Base-by-base conservation (phyloP, 371 early-diverging fungal genomes). In the Mortierella sp. region DNA sequence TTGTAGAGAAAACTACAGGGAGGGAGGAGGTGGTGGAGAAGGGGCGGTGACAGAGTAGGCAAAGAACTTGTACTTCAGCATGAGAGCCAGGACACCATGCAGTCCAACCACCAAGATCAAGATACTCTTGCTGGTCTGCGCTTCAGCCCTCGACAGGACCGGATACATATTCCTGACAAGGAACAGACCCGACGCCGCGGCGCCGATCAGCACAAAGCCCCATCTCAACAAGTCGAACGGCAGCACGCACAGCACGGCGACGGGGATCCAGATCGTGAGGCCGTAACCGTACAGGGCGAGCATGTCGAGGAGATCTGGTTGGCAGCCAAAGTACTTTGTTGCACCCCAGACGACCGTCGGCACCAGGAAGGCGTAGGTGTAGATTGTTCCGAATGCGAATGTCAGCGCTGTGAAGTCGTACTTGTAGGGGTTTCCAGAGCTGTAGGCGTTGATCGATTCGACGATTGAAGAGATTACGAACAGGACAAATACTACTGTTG, bases 381-480 rank as follows among this genome's bases (percentile, higher is more conserved):
- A 98, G 34, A 98, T 89, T 10, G 93, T 92, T 48, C 90, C 86
- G 10, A 93, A 91, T 8, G 97, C 97, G 75, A 92, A 92, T 3
- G 95, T 93, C 65, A 98, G 88, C 65, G 93, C 84, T 11, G 92
- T 89, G 78, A 98, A 92, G 77, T 98, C 96, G 84, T 95, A 96
- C 22, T 80, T 82, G 83, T 92, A 92, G 39, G 85, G 75, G 8
- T 58, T 48, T 2, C 86, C 89, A 2, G 85, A 79, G 26, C 95
- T 86, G 74, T 93, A 92, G 63, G 94, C 93, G 43, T 91, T 91
- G 58, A 98, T 91, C 16, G 95, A 94, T 8, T 92, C 93, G 31
- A 97, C 95, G 19, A 98, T 88, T 13, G 95, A 95, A 0, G 95
- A 95, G 26, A 97, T 93, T 22, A 96, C 96, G 87, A 98, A 98